These are phyloP conservation scores for Ustulina deusta DNA, from an alignment of 2,329 filamentous ascomycete genomes.

Conservation along the genomic window DNA sequence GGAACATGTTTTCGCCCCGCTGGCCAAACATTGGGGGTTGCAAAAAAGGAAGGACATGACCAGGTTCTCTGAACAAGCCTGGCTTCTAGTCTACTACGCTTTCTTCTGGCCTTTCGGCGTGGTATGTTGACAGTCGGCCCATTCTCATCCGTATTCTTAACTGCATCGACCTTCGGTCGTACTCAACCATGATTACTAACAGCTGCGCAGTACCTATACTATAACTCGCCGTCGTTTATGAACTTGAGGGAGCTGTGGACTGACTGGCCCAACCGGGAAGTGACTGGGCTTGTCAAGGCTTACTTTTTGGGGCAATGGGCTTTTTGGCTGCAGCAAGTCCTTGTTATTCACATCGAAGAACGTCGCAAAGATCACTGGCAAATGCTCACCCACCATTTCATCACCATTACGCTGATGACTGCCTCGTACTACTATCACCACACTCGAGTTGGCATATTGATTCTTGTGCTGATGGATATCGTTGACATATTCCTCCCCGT, in stretches of 20 bases:
- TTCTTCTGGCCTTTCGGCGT: slow-evolving; percentile 87
- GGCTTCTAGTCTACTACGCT: slow-evolving; percentile 86
- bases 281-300: slow-evolving; percentile 80
- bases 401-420: slow-evolving; percentile 84
- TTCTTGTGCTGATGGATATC: slow-evolving; percentile 92
- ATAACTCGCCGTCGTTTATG: slow-evolving; percentile 80
- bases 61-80: slow-evolving; percentile 93
- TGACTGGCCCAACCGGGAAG: slow-evolving; percentile 83
- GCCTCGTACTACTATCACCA: slow-evolving; percentile 88
- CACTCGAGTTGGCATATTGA: slow-evolving; percentile 87
- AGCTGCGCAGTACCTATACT: slow-evolving; percentile 77
- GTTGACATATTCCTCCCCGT: slow-evolving; percentile 91
- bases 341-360: slow-evolving; percentile 95
- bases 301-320: slow-evolving; percentile 92
- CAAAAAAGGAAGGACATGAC: slow-evolving; percentile 79
- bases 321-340: slow-evolving; percentile 94
- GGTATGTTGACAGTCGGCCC: slow-evolving; percentile 62
- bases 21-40: slow-evolving; percentile 79
- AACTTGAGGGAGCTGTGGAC: slow-evolving; percentile 84
- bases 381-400: slow-evolving; percentile 94
- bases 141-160: not conserved
- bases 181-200: slow-evolving; percentile 15
- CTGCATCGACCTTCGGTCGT: slow-evolving; percentile 26
- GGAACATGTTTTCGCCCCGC: slow-evolving; percentile 86
- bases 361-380: slow-evolving; percentile 94